Conservation (phyloP, 208 protist genomes). For the Strigomonas culicis region DNA sequence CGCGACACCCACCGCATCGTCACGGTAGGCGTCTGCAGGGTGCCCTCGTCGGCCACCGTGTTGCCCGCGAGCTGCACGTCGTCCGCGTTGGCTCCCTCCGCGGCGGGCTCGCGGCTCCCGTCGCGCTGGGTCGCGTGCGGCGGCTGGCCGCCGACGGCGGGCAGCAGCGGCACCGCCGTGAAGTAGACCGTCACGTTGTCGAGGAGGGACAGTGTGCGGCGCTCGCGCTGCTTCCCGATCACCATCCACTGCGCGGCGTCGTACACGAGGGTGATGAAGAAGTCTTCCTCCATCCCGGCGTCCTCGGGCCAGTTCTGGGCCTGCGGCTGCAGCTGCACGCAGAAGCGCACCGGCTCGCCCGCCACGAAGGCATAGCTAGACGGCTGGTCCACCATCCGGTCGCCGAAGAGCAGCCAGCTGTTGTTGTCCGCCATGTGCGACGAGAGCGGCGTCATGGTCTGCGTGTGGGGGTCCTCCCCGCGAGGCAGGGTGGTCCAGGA, state of each 20-base stretch:
- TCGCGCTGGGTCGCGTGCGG: neutral
- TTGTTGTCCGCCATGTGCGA: neutral
- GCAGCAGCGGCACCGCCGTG: conserved; percentile 68
- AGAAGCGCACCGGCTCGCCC: conserved; percentile 76
- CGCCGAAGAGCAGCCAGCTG: neutral
- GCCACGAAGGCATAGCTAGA: conserved; percentile 52
- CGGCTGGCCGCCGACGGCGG: conserved; percentile 2
- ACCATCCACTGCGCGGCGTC: conserved; percentile 76
- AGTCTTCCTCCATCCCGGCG: conserved; percentile 53
- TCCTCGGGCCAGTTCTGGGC: conserved; percentile 81
- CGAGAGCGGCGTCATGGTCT: neutral
- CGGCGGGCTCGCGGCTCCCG: neutral
- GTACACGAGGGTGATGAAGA: conserved; percentile 66
- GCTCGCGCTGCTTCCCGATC: conserved; percentile 68
- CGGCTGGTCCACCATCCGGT: conserved; percentile 35
- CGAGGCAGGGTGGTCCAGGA: neutral
- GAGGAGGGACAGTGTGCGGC: conserved; percentile 62
- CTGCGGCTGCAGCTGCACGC: conserved; percentile 60
- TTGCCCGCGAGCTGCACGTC: conserved; percentile 18
- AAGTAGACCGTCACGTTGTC: conserved; percentile 61
- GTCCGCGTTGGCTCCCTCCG: neutral
- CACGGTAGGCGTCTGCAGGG: conserved; percentile 55
- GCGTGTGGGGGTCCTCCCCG: neutral
- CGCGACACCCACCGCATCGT: conserved; percentile 51
- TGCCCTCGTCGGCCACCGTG: conserved; percentile 30